These are phyloP conservation scores for Thraustochytrium sp. DNA, from an alignment of 352 stramenopile genomes.

Conservation along the genomic window DNA sequence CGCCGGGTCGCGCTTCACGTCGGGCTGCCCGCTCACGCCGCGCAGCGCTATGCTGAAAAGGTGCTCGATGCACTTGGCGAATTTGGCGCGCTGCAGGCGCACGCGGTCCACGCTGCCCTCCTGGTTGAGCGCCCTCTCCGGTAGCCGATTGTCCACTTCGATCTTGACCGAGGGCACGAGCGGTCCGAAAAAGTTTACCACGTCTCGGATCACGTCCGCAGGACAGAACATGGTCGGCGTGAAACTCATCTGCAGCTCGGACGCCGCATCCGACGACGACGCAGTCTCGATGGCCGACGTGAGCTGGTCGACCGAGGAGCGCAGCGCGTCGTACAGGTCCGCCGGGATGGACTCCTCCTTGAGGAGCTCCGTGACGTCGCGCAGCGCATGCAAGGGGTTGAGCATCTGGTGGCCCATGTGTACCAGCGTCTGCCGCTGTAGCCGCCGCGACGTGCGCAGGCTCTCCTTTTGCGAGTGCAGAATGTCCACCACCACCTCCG, in stretches of 20 bases:
- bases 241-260: neutral
- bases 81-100: neutral
- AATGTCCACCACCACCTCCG: constrained; percentile 17
- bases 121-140: neutral
- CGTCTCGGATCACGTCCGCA: neutral
- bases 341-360: neutral
- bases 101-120: neutral
- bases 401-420: constrained; percentile 24
- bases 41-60: constrained; percentile 8
- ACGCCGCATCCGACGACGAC: neutral
- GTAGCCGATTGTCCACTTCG: neutral
- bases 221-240: neutral
- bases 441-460: neutral
- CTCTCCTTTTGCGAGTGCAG: neutral
- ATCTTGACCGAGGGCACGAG: neutral
- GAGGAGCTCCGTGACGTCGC: neutral
- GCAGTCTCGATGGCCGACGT: neutral
- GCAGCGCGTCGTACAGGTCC: neutral
- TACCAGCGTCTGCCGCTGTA: neutral
- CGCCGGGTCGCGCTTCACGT: no score
- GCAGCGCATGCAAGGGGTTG: constrained; percentile 11
- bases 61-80: constrained; percentile 1
- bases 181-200: neutral
- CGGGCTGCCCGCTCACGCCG: no score
- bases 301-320: neutral